Percentiles rank a stretch among this genome's conserved stretches.
Evolutionary conservation across 495 filamentous ascomycete species (phyloP).

Genomic region (Tricharina praecox): DNA sequence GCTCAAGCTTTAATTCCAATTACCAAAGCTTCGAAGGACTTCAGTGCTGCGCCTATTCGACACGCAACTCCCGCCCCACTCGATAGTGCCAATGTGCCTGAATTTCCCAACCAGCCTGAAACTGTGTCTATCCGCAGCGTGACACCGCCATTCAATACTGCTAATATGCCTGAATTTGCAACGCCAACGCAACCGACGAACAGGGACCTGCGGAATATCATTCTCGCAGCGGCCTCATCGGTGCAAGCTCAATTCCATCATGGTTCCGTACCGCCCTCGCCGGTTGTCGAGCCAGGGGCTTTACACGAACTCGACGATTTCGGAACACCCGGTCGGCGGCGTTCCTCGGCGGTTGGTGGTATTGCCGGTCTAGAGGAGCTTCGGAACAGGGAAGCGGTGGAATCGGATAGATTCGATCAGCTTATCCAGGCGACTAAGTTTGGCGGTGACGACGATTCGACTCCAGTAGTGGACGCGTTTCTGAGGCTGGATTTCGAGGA

Average conservation of each 20-base stretch:
- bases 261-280: slow-evolving; percentile 15
- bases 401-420: slow-evolving; percentile 10
- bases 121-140: too few species aligned
- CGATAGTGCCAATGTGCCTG: too few species aligned
- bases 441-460: neutral
- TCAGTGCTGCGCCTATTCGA: too few species aligned
- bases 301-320: slow-evolving; percentile 19
- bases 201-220: slow-evolving; percentile 4
- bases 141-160: neutral
- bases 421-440: slow-evolving; percentile 18
- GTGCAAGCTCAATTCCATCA: neutral
- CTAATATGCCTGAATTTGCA: neutral
- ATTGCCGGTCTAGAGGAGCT: slow-evolving; percentile 24
- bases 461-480: slow-evolving; percentile 22
- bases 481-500: slow-evolving; percentile 25
- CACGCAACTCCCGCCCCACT: too few species aligned
- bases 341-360: slow-evolving; percentile 20
- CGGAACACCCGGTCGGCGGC: slow-evolving; percentile 7
- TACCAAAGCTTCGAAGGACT: too few species aligned
- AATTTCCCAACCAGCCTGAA: too few species aligned
- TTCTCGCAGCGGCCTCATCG: neutral
- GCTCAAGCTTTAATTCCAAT: too few species aligned
- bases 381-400: slow-evolving; percentile 11
- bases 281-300: slow-evolving; percentile 19
- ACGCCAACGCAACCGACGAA: neutral